These are phyloP conservation scores for Graphilbum sp. DNA, from an alignment of 2,329 filamentous ascomycete genomes.

Conservation along the genomic window DNA sequence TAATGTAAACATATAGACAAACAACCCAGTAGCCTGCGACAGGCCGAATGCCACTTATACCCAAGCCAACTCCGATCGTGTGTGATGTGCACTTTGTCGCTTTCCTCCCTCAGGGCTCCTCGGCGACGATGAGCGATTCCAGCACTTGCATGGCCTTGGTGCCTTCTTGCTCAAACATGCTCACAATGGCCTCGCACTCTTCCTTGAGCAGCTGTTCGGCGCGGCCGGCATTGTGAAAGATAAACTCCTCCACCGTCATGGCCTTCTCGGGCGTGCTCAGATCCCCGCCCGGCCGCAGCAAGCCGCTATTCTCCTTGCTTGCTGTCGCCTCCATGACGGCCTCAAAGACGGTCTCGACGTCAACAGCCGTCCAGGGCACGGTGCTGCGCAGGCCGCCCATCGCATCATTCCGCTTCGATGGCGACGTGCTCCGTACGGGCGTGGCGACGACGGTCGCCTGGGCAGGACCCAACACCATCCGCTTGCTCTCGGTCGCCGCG, in stretches of 20 bases:
- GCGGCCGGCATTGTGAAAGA: conserved; percentile 61
- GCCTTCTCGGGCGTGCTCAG: conserved; percentile 63
- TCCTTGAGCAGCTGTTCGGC: conserved; percentile 64
- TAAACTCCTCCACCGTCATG: conserved; percentile 93
- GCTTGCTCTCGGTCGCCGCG: conserved; percentile 24
- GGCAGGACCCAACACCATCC: conserved; percentile 26
- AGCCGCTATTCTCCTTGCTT: conserved; percentile 34
- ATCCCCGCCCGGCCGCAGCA: conserved; percentile 38
- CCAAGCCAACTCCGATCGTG: too few relatives aligned
- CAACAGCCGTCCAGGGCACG: conserved; percentile 53
- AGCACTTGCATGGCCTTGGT: conserved; percentile 59
- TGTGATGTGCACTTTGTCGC: too few relatives aligned
- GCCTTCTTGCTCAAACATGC: conserved; percentile 70
- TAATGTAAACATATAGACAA: too few relatives aligned
- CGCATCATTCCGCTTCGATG: conserved; percentile 39
- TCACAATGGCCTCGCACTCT: conserved; percentile 73
- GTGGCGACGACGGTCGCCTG: conserved; percentile 17
- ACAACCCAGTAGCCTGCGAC: too few relatives aligned
- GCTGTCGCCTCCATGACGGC: not conserved
- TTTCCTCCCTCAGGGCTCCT: too few relatives aligned
- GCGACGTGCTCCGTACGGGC: conserved; percentile 33
- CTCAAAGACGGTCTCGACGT: conserved; percentile 56
- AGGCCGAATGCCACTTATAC: too few relatives aligned
- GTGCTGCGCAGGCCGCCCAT: conserved; percentile 39
- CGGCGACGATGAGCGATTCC: conserved; percentile 49